A percentile compares a stretch with the other conserved stretches of the same genome.
phyloP scores from a whole-genome alignment of 495 filamentous ascomycete species.

The Xylaria palmicola region DNA sequence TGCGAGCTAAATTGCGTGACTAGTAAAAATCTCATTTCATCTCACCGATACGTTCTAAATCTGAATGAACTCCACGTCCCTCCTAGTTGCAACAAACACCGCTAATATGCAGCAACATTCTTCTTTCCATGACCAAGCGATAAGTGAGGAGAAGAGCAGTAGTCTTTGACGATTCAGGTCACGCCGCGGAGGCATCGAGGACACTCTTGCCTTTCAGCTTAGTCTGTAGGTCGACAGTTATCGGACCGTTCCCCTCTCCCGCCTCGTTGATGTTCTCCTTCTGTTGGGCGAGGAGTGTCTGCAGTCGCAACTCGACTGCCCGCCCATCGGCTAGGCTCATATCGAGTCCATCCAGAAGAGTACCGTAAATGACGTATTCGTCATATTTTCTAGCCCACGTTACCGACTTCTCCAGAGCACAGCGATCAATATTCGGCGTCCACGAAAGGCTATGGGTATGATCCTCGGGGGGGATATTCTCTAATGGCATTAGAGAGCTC shows the following conservation, averaged over 20 bases:
- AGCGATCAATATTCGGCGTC: conserved; percentile 15
- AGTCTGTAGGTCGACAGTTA: neutral
- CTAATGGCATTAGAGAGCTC: conserved; percentile 47
- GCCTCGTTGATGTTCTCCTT: neutral
- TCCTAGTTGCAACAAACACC: neutral
- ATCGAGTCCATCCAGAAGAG: conserved; percentile 20
- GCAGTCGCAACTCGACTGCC: conserved; percentile 18
- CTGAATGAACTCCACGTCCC: too few relatives aligned
- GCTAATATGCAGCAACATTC: neutral
- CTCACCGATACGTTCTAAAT: too few relatives aligned
- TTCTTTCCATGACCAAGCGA: neutral
- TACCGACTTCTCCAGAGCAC: conserved; percentile 4
- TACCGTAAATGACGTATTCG: conserved; percentile 21
- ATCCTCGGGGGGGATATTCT: conserved; percentile 32
- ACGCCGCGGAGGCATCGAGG: neutral
- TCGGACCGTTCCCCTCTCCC: neutral
- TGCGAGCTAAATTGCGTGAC: too few relatives aligned
- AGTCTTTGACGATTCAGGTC: neutral
- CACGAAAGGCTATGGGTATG: conserved; percentile 29
- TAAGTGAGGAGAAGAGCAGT: neutral
- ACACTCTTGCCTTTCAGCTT: conserved; percentile 6
- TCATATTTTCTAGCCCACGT: conserved; percentile 17
- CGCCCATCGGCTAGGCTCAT: conserved; percentile 24
- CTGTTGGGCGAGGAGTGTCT: conserved; percentile 9
- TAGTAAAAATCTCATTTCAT: too few relatives aligned